Evolutionary conservation across 768 basidiomycete species (phyloP).

Genomic region (Postia placenta): DNA sequence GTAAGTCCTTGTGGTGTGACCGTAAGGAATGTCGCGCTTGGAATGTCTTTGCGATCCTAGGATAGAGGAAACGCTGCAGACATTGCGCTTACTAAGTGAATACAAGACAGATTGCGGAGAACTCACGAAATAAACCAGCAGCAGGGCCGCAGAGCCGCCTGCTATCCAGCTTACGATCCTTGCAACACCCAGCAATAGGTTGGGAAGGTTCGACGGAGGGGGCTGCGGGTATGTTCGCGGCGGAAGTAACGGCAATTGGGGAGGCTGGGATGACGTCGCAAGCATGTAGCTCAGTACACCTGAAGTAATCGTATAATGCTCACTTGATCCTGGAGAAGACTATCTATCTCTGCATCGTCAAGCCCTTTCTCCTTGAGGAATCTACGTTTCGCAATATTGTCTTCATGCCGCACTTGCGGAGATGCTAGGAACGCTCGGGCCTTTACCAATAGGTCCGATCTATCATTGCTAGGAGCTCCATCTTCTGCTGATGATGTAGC

Average conservation of each 20-base stretch:
- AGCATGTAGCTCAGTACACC: background rate
- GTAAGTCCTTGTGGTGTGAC: conserved; percentile 51
- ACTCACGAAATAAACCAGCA: conserved; percentile 65
- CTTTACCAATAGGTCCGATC: conserved; percentile 28
- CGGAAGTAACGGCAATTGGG: conserved; percentile 46
- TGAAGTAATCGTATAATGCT: no score
- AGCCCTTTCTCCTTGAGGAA: conserved; percentile 73
- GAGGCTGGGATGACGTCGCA: conserved; percentile 12
- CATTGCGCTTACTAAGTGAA: background rate
- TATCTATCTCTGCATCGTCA: conserved; percentile 50
- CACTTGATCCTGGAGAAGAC: conserved; percentile 52
- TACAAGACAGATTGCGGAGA: no score
- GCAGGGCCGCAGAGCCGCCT: conserved; percentile 52
- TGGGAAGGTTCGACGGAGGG: conserved; percentile 64
- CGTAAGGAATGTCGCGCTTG: conserved; percentile 57
- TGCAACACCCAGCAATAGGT: conserved; percentile 53
- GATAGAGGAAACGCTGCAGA: conserved; percentile 61
- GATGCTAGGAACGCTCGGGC: conserved; percentile 64
- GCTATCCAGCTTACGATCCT: conserved; percentile 62
- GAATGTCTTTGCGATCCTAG: conserved; percentile 52
- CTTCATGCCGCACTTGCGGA: conserved; percentile 57
- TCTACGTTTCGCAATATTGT: conserved; percentile 45
- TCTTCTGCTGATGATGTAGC: background rate
- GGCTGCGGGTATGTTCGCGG: conserved; percentile 69
- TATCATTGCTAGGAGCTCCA: background rate